Conservation (phyloP, 768 basidiomycete species). For the Rhodotorula taiwanensis region DNA sequence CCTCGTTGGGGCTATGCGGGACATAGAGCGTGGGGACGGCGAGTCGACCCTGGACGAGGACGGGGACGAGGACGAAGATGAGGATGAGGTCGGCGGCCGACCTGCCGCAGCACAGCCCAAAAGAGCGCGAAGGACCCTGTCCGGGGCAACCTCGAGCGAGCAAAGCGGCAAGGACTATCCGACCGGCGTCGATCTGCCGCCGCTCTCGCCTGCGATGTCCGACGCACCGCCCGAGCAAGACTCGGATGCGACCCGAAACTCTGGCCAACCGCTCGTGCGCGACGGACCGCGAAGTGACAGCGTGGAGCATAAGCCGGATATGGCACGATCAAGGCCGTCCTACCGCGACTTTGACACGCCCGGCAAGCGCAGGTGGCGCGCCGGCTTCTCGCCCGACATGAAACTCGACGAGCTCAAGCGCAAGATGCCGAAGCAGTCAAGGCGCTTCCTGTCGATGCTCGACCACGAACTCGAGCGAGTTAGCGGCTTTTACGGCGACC, state of each 20-base stretch:
- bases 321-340: neutral
- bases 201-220: no score
- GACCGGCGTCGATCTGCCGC: no score
- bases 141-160: no score
- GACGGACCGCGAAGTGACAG: neutral
- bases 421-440: conserved; percentile 57
- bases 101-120: neutral
- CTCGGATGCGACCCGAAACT: conserved; percentile 10
- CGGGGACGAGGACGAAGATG: conserved; percentile 11
- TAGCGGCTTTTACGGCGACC: conserved; percentile 68
- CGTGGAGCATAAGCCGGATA: neutral
- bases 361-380: conserved; percentile 21
- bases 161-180: no score
- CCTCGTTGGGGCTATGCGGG: neutral
- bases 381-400: conserved; percentile 13
- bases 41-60: neutral
- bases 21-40: conserved; percentile 10
- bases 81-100: conserved; percentile 1
- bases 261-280: neutral
- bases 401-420: conserved; percentile 49
- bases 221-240: no score
- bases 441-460: conserved; percentile 66
- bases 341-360: neutral
- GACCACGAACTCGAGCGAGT: conserved; percentile 78
- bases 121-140: no score